Percentiles rank a stretch among this genome's conserved stretches.
Evolutionary conservation across 2,329 filamentous ascomycete genomes (phyloP).

Genomic region (Periconia sp.): DNA sequence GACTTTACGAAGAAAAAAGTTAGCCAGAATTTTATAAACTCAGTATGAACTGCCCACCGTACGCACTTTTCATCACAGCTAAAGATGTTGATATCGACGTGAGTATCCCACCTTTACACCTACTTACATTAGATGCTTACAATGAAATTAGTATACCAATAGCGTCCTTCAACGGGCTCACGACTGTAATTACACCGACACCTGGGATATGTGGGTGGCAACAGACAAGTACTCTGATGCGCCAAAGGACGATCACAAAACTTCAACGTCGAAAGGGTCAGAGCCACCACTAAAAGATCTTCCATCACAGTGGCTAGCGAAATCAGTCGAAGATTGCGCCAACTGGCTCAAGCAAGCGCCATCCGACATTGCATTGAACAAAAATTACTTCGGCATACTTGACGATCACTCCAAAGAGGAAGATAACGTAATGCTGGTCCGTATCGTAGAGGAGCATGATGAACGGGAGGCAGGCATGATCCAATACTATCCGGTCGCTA

Average conservation of each 20-base stretch:
- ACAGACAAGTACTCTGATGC: constrained; percentile 14
- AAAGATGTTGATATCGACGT: constrained; percentile 13
- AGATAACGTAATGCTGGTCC: constrained; percentile 11
- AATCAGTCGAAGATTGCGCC: constrained; percentile 14
- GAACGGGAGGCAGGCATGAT: no score
- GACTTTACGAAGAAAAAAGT: no score
- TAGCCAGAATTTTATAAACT: no score
- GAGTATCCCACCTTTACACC: neutral
- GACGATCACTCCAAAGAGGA: constrained; percentile 15
- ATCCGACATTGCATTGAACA: constrained; percentile 1
- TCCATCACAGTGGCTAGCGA: constrained; percentile 13
- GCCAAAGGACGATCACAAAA: constrained; percentile 4
- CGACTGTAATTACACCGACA: constrained; percentile 1
- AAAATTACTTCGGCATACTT: constrained; percentile 9
- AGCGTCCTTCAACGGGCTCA: constrained; percentile 6
- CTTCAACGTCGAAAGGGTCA: constrained; percentile 6
- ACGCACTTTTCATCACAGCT: constrained; percentile 14
- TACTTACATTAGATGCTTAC: no score
- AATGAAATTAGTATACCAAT: constrained; percentile 13
- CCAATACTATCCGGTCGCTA: no score
- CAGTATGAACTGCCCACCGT: no score
- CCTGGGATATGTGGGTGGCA: constrained; percentile 14
- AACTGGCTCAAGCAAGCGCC: constrained; percentile 13
- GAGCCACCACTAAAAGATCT: constrained; percentile 10
- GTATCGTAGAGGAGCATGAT: no score